phyloP scores from a whole-genome alignment of 2,329 filamentous ascomycete species.

The Pleomassaria siparia region DNA sequence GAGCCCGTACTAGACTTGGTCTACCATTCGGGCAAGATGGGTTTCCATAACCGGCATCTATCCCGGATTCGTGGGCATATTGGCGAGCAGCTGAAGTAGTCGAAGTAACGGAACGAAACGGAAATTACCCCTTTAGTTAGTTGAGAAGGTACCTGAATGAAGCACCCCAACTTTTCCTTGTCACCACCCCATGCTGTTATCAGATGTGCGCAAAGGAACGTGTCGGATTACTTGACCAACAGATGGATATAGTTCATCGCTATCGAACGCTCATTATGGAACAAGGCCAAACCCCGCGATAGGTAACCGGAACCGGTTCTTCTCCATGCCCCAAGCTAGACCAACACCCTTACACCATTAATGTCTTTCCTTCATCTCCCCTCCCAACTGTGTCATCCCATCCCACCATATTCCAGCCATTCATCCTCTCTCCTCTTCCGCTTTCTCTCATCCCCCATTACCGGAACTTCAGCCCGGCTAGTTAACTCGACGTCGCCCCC shows the following conservation, averaged over 20 bases:
- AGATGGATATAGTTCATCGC: too few relatives aligned
- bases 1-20: constrained; percentile 16
- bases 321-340: too few relatives aligned
- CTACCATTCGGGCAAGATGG: constrained; percentile 4
- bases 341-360: too few relatives aligned
- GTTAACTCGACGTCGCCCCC: constrained; percentile 46
- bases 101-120: not conserved
- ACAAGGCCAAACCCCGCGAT: too few relatives aligned
- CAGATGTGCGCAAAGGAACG: too few relatives aligned
- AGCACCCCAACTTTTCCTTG: not conserved
- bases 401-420: not conserved
- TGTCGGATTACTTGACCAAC: too few relatives aligned
- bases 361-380: too few relatives aligned
- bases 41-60: constrained; percentile 1
- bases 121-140: constrained; percentile 4
- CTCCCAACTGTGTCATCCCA: too few relatives aligned
- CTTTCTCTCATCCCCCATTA: not conserved
- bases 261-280: too few relatives aligned
- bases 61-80: constrained; percentile 2
- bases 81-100: constrained; percentile 5
- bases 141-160: constrained; percentile 1
- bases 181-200: not conserved
- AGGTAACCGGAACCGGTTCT: too few relatives aligned
- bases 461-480: constrained; percentile 11
- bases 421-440: not conserved